Percentiles rank a stretch among this genome's conserved stretches.
These are phyloP conservation scores for Neurospora sp. DNA, from an alignment of 495 filamentous ascomycete species.

Conservation along the genomic window DNA sequence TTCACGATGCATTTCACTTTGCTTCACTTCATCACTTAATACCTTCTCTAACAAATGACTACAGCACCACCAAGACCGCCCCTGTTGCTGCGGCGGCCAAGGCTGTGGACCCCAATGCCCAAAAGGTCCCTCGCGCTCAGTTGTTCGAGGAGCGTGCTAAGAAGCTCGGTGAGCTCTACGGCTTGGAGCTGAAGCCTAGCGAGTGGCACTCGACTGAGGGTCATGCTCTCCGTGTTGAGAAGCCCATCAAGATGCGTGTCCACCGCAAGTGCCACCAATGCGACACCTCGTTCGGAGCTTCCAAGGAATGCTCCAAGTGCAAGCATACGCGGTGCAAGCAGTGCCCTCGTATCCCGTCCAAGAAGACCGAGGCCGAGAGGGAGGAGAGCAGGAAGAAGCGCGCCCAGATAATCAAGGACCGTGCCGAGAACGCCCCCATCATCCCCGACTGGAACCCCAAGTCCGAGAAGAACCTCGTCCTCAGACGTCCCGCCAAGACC, in stretches of 20 bases:
- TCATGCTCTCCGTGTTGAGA: conserved; percentile 64
- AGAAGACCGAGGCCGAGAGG: conserved; percentile 41
- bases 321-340: conserved; percentile 67
- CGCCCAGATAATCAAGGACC: conserved; percentile 36
- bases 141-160: conserved; percentile 59
- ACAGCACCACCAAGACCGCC: conserved; percentile 13
- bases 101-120: conserved; percentile 10
- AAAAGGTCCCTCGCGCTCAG: conserved; percentile 33
- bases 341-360: conserved; percentile 63
- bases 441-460: conserved; percentile 35
- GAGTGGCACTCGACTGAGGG: conserved; percentile 54
- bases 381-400: conserved; percentile 34
- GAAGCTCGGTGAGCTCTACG: conserved; percentile 64
- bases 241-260: conserved; percentile 84
- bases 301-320: conserved; percentile 59
- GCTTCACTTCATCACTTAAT: neutral
- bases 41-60: conserved; percentile 14
- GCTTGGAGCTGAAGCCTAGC: conserved; percentile 55
- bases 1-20: neutral
- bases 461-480: conserved; percentile 27
- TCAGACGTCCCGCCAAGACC: conserved; percentile 53
- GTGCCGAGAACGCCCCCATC: conserved; percentile 36
- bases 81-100: conserved; percentile 17
- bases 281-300: conserved; percentile 47
- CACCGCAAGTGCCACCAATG: conserved; percentile 77